Percentiles rank a stretch among this genome's conserved stretches.
These are phyloP conservation scores for Chernovozyma aurita DNA, from an alignment of 1,139 yeast species.

Conservation along the genomic window DNA sequence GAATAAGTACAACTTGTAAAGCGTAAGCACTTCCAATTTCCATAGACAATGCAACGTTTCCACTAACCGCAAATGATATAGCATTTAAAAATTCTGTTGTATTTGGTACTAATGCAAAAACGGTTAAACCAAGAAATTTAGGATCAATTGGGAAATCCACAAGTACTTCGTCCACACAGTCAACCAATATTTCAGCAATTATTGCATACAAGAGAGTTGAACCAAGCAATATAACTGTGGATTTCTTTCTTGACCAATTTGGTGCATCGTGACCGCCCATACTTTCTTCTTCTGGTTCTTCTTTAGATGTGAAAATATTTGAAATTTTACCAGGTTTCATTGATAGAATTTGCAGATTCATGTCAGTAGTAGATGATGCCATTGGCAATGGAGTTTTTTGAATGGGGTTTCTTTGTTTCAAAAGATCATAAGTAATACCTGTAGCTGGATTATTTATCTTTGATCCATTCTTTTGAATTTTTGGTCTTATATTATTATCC, in stretches of 20 bases:
- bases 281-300: conserved; percentile 26
- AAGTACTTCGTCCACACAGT: conserved; percentile 87
- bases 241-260: conserved; percentile 87
- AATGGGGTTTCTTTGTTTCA: conserved; percentile 11
- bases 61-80: conserved; percentile 92
- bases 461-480: conserved; percentile 2
- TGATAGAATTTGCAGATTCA: conserved; percentile 2
- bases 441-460: conserved; percentile 7
- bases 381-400: conserved; percentile 3
- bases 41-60: conserved; percentile 93
- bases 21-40: conserved; percentile 98
- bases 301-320: conserved; percentile 3
- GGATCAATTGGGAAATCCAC: conserved; percentile 75
- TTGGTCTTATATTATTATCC: conserved; percentile 15
- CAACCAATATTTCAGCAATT: conserved; percentile 92
- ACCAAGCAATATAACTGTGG: conserved; percentile 75
- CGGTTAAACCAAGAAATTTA: conserved; percentile 86
- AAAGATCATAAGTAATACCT: conserved; percentile 20
- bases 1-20: conserved; percentile 90
- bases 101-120: conserved; percentile 93
- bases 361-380: background rate
- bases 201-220: conserved; percentile 88
- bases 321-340: conserved; percentile 3
- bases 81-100: conserved; percentile 97
- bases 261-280: conserved; percentile 92